Conservation (phyloP, 305 asterid species). For the Fraxinus sp. region DNA sequence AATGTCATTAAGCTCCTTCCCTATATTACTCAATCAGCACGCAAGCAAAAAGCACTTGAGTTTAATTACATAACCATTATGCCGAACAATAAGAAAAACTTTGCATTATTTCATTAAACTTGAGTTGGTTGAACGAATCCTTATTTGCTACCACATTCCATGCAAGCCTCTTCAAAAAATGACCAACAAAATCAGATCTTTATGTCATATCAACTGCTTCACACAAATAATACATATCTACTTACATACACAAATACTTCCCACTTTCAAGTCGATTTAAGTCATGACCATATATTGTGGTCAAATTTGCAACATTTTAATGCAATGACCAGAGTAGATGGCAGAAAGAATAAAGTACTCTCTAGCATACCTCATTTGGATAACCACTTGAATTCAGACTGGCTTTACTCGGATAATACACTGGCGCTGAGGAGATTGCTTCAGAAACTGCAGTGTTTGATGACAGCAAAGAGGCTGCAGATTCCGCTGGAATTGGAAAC, state of each 20-base stretch:
- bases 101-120: not conserved
- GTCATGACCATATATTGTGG: not conserved
- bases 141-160: not conserved
- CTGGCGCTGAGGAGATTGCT: conserved; percentile 26
- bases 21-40: conserved; percentile 8
- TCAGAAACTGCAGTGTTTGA: conserved; percentile 45
- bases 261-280: not conserved
- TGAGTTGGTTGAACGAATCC: not conserved
- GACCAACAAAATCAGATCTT: not conserved
- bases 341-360: not conserved
- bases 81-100: not conserved
- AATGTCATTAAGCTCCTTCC: not conserved
- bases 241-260: conserved; percentile 9
- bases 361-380: conserved; percentile 47
- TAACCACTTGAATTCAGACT: conserved; percentile 40
- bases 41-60: not conserved
- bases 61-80: conserved; percentile 10
- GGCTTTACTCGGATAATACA: conserved; percentile 35
- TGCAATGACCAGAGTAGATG: conserved; percentile 16
- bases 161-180: not conserved
- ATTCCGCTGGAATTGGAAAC: conserved; percentile 39
- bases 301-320: not conserved
- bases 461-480: conserved; percentile 42
- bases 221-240: not conserved
- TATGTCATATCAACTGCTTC: not conserved